Base-by-base conservation (phyloP, 352 stramenopile species). In the Globisporangium carolinianum region DNA sequence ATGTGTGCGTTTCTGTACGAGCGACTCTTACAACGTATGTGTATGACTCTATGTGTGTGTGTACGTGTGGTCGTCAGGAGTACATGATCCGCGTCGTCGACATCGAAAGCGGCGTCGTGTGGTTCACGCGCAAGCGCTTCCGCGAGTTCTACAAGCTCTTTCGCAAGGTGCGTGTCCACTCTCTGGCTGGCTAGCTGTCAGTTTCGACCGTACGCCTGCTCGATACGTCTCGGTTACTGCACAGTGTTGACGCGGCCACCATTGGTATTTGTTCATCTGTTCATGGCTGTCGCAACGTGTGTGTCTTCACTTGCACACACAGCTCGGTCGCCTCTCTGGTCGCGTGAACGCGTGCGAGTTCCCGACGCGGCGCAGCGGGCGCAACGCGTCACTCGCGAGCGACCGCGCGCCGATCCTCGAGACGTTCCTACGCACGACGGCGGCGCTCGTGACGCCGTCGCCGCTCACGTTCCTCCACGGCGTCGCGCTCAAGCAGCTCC, bases 11-110 rank as follows among this genome's bases (percentile, higher is more conserved):
- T 55, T 1, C 12, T 24, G 3, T 6, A 24, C 9, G 17, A 4
- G 39, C 8, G 4, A 46, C 15, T 24, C 7, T 56, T 24, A 51
- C 10, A 15, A 24, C 37, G 1, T 53, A 9, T 55, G 17, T 62
- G 15, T 65, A 4, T 37, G 11, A 36, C 8, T 36, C 24, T 32
- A 32, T 32, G 24, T 32, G 24, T 32, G 24, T 32, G 24, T 32
- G 24, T 32, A 32, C 4, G 9, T 36, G 15, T 32, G 24, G 24
- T 32, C 24, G 24, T 32, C 53, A 94, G 84, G 84, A 92, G 58
- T 94, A 94, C 63, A 76, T 90, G 62, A 84, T 94, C 51, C 82
- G 84, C 57, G 82, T 91, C 9, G 83, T 91, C 37, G 84, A 94
- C 65, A 64, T 94, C 15, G 84, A 94, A 64, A 92, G 73, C 71